phyloP scores from a whole-genome alignment of 768 basidiomycete species.

The Termitomyces sp. region DNA sequence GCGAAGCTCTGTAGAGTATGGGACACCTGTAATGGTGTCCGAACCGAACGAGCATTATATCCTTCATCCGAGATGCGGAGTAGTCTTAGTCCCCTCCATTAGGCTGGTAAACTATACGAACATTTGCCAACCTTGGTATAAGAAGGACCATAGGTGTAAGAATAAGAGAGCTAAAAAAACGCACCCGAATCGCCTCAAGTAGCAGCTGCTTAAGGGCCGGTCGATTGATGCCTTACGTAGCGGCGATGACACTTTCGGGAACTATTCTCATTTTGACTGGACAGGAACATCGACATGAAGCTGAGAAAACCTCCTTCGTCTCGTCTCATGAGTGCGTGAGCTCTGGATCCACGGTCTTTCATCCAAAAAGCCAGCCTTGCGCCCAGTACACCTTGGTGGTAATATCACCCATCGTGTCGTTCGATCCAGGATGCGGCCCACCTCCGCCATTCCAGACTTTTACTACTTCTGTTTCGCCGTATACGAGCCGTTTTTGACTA shows the following conservation, averaged over 20 bases:
- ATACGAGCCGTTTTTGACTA: slow-evolving; percentile 67
- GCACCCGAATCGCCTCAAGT: slow-evolving; percentile 4
- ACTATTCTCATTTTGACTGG: slow-evolving; percentile 4
- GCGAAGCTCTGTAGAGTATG: slow-evolving; percentile 41
- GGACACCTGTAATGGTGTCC: slow-evolving; percentile 16
- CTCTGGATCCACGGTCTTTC: slow-evolving; percentile 3
- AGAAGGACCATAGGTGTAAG: slow-evolving; percentile 39
- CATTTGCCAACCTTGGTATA: slow-evolving; percentile 61
- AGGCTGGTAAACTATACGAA: slow-evolving; percentile 43
- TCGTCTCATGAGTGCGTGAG: slow-evolving; percentile 11
- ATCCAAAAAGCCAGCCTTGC: background rate
- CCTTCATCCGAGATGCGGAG: slow-evolving; percentile 37
- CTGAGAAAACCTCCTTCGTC: slow-evolving; percentile 15
- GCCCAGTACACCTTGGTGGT: slow-evolving; percentile 4
- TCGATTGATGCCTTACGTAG: slow-evolving; percentile 10
- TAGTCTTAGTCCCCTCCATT: slow-evolving; percentile 79
- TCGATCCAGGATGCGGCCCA: slow-evolving; percentile 29
- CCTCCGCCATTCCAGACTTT: slow-evolving; percentile 63
- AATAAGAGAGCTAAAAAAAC: slow-evolving; percentile 11
- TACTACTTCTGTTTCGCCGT: slow-evolving; percentile 72
- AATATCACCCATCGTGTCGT: slow-evolving; percentile 4
- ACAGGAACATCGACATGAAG: slow-evolving; percentile 12
- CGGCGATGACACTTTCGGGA: slow-evolving; percentile 9
- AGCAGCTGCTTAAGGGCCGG: slow-evolving; percentile 37
- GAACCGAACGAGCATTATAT: slow-evolving; percentile 61